phyloP scores from a whole-genome alignment of 1,284 basidiomycete genomes.

The Tetrapyrgos nigripes region DNA sequence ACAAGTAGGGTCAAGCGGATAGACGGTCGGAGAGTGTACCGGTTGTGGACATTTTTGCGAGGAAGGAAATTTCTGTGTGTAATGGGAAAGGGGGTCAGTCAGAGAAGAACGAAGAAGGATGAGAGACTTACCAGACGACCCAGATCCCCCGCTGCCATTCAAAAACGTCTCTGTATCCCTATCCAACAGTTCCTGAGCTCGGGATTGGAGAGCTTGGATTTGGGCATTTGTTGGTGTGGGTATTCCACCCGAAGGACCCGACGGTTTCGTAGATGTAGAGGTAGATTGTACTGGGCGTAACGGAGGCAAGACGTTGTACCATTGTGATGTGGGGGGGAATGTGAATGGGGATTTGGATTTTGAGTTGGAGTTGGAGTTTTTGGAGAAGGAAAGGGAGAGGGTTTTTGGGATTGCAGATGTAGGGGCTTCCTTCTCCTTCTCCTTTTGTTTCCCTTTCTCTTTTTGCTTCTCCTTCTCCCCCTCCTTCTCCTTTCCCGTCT shows the following conservation, averaged over 20 bases:
- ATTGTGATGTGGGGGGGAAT: slow-evolving; percentile 60
- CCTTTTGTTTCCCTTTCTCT: slow-evolving; percentile 18
- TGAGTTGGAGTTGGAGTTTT: slow-evolving; percentile 36
- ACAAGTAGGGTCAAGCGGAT: slow-evolving; percentile 92
- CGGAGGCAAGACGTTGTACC: slow-evolving; percentile 57
- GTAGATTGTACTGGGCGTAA: slow-evolving; percentile 35
- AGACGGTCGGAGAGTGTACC: slow-evolving; percentile 95
- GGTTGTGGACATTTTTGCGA: slow-evolving; percentile 82
- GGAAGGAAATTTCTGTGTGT: slow-evolving; percentile 79
- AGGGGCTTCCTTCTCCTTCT: slow-evolving; percentile 15
- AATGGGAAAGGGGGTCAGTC: slow-evolving; percentile 27
- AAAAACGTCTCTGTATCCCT: slow-evolving; percentile 56
- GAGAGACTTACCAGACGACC: too few relatives aligned
- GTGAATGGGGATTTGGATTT: slow-evolving; percentile 49
- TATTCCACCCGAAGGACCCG: too few relatives aligned
- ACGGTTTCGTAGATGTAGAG: slow-evolving; percentile 6
- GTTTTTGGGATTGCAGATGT: slow-evolving; percentile 27
- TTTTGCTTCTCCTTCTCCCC: slow-evolving; percentile 17
- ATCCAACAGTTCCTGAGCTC: slow-evolving; percentile 58
- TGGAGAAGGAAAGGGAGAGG: slow-evolving; percentile 32
- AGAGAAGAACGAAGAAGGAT: too few relatives aligned
- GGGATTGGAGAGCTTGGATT: slow-evolving; percentile 51
- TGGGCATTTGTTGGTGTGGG: slow-evolving; percentile 48
- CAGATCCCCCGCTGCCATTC: too few relatives aligned
- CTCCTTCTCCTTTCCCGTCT: slow-evolving; percentile 2